These are phyloP conservation scores for Actinidia arguta DNA, from an alignment of 179 eudicot species.

Conservation along the genomic window DNA sequence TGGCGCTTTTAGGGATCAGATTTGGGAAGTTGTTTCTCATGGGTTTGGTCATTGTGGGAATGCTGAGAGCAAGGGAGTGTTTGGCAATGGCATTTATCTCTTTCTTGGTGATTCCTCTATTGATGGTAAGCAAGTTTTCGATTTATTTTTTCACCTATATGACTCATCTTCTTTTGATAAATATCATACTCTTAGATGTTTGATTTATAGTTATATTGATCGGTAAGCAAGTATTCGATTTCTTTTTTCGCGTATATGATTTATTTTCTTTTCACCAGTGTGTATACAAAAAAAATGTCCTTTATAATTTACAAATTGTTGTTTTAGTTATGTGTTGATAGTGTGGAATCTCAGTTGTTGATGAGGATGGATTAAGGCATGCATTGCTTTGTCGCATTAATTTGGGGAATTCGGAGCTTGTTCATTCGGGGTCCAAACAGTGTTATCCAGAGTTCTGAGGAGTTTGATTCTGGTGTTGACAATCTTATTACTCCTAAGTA, in stretches of 20 bases:
- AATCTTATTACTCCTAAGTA: slow-evolving; percentile 41
- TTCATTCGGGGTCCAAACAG: slow-evolving; percentile 45
- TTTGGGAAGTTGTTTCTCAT: slow-evolving; percentile 40
- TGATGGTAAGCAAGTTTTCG: slow-evolving; percentile 43
- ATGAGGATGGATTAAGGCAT: slow-evolving; percentile 59
- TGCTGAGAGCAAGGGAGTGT: slow-evolving; percentile 16
- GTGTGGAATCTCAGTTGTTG: slow-evolving; percentile 45
- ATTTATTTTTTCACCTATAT: neutral
- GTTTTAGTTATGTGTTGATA: slow-evolving; percentile 36
- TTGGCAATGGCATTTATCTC: slow-evolving; percentile 58
- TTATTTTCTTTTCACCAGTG: neutral
- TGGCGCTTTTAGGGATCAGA: slow-evolving; percentile 53
- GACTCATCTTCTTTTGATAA: no score
- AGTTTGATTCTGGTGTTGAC: slow-evolving; percentile 57
- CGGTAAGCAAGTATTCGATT: neutral
- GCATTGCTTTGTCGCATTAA: slow-evolving; percentile 64
- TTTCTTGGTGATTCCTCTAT: slow-evolving; percentile 59
- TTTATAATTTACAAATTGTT: neutral
- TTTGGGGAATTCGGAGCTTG: slow-evolving; percentile 45
- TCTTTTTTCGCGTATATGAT: neutral
- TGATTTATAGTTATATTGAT: no score
- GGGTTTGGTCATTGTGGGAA: slow-evolving; percentile 59
- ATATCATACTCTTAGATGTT: no score
- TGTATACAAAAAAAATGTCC: neutral
- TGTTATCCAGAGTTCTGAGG: slow-evolving; percentile 45